phyloP scores from a whole-genome alignment of 495 filamentous ascomycete genomes.

The Margaritispora aquatica region DNA sequence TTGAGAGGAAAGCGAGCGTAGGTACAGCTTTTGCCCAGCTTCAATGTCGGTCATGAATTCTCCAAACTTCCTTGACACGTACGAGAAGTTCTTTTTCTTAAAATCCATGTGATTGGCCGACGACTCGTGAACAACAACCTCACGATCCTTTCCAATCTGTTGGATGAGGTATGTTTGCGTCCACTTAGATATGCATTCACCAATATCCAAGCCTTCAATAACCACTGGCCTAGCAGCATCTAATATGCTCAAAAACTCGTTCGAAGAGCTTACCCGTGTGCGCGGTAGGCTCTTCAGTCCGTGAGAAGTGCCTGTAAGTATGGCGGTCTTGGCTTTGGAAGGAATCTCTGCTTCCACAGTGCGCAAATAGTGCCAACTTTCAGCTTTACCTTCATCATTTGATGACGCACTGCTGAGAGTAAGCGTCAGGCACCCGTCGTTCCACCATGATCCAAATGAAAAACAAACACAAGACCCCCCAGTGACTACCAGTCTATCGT shows the following conservation, averaged over 20 bases:
- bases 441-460: constrained; percentile 78
- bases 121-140: constrained; percentile 69
- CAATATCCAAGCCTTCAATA: constrained; percentile 58
- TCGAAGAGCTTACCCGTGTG: constrained; percentile 33
- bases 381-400: too few relatives aligned
- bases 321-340: neutral
- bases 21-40: constrained; percentile 59
- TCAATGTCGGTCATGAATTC: constrained; percentile 59
- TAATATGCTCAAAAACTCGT: constrained; percentile 54
- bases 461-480: constrained; percentile 88
- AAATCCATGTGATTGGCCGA: constrained; percentile 67
- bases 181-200: constrained; percentile 62
- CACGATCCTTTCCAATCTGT: constrained; percentile 1
- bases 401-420: neutral
- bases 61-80: constrained; percentile 60
- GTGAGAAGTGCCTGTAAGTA: neutral
- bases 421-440: constrained; percentile 35
- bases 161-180: constrained; percentile 44
- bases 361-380: constrained; percentile 8
- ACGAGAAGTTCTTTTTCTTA: constrained; percentile 73
- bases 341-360: constrained; percentile 3
- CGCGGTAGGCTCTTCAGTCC: neutral
- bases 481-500: constrained; percentile 48
- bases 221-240: constrained; percentile 56
- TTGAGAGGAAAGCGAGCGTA: constrained; percentile 64